Evolutionary conservation across 805 yeast species (phyloP).

Genomic region (Suhomyces sp.): DNA sequence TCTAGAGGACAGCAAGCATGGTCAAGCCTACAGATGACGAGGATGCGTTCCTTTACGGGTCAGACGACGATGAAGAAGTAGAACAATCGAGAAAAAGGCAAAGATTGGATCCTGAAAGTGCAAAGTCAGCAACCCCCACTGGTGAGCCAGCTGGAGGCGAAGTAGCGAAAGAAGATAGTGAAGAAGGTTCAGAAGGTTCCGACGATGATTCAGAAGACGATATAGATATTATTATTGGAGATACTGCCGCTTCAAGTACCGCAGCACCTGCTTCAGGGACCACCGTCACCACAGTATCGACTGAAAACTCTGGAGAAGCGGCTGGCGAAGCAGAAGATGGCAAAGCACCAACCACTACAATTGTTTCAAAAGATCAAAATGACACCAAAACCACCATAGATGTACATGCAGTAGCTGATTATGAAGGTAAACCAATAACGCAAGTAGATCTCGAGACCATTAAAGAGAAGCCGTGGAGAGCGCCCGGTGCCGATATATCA

Average conservation of each 20-base stretch:
- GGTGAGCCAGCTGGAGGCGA: slow-evolving; percentile 12
- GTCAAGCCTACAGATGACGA: slow-evolving; percentile 49
- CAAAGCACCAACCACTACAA: slow-evolving; percentile 32
- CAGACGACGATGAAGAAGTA: slow-evolving; percentile 37
- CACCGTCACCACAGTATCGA: slow-evolving; percentile 17
- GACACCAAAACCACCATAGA: slow-evolving; percentile 50
- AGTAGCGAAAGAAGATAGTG: slow-evolving; percentile 29
- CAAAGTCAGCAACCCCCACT: slow-evolving; percentile 5
- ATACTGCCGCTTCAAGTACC: slow-evolving; percentile 18
- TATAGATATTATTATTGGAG: slow-evolving; percentile 76
- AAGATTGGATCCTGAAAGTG: slow-evolving; percentile 19
- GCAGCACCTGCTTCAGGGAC: slow-evolving; percentile 11
- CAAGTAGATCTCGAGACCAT: slow-evolving; percentile 74
- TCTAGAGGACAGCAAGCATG: slow-evolving; percentile 4
- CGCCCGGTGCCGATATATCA: slow-evolving; percentile 91
- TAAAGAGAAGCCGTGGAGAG: slow-evolving; percentile 97
- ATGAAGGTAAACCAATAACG: slow-evolving; percentile 80
- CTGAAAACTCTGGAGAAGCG: background rate
- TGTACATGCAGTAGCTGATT: slow-evolving; percentile 68
- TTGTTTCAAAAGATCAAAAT: slow-evolving; percentile 27
- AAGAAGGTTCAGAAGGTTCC: slow-evolving; percentile 43
- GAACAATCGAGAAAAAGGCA: slow-evolving; percentile 26
- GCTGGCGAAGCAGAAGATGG: slow-evolving; percentile 14
- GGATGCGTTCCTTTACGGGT: slow-evolving; percentile 65
- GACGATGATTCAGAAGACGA: slow-evolving; percentile 60